Evolutionary conservation across 768 basidiomycete species (phyloP), one percentile per base, ranked within the genome.

Genomic region (Imleria badia): DNA sequence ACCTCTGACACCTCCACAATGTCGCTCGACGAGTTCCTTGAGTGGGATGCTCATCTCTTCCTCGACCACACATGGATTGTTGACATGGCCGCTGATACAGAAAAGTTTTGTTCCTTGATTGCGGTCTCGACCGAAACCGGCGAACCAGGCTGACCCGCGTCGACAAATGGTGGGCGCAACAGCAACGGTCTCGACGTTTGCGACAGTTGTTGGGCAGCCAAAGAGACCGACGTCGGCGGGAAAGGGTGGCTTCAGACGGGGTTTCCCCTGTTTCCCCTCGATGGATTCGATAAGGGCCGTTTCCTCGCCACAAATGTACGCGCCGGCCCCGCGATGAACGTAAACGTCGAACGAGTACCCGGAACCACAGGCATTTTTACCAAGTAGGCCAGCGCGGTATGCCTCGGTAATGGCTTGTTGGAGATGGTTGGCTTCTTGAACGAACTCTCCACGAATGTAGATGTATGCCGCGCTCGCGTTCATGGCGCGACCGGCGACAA

Each of bases 381-480:
- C 96, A 52, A 98, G 73, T 49, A 92, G 77, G 6, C 95, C 94
- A 35, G 85, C 85, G 47, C 85, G 84, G 77, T 99, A 98, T 3
- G 96, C 95, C 67, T 98, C 95, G 61, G 86, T 81, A 73, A 99
- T 97, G 49, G 96, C 96, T 70, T 95, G 91, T 71, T 95, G 91
- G 38, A 98, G 82, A 71, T 97, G 94, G 1, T 84, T 81, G 0
- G 95, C 95, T 72, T 98, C 96, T 70, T 95, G 93, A 74, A 89
- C 86, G 76, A 98, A 99, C 72, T 99, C 96, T 60, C 96, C 96
- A 56, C 96, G 95, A 66, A 98, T 94, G 76, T 99, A 99, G 73
- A 99, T 98, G 80, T 98, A 99, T n/a, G 96, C 96, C 0, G 95
- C 95, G 43, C 73, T 94, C 36, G 95, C 96, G 73, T 98, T 98